These are phyloP conservation scores for Termitomyces sp. DNA, from an alignment of 768 basidiomycete species.

Conservation along the genomic window DNA sequence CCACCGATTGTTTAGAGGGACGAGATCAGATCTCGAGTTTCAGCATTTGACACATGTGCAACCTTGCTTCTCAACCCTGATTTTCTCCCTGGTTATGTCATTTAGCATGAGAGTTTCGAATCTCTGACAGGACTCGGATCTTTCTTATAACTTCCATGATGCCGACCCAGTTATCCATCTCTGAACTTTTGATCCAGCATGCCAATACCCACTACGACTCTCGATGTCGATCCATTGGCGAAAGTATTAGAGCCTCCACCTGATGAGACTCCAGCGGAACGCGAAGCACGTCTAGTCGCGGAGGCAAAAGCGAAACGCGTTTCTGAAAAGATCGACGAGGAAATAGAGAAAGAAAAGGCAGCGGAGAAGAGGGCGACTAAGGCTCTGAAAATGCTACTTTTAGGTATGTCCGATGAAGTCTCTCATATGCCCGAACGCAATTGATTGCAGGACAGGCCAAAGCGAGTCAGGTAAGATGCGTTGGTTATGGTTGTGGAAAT, in stretches of 20 bases:
- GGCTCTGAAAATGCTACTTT: constrained; percentile 52
- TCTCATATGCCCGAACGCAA: not conserved
- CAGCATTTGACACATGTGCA: constrained; percentile 3
- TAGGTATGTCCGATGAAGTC: constrained; percentile 35
- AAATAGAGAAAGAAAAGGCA: constrained; percentile 43
- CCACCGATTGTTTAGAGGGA: not conserved
- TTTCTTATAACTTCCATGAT: constrained; percentile 5
- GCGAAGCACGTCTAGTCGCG: constrained; percentile 34
- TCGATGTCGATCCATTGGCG: constrained; percentile 44
- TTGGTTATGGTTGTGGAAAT: not conserved
- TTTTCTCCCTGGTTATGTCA: constrained; percentile 8
- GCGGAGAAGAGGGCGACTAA: constrained; percentile 41
- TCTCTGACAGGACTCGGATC: not conserved
- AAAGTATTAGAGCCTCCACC: constrained; percentile 44
- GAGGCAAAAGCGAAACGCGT: constrained; percentile 49
- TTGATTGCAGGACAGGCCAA: constrained; percentile 42
- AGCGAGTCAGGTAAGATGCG: constrained; percentile 66
- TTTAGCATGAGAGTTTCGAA: constrained; percentile 7
- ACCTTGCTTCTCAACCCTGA: constrained; percentile 4
- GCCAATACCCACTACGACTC: constrained; percentile 1
- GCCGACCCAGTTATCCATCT: not conserved
- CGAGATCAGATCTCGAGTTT: constrained; percentile 2
- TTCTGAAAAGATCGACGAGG: constrained; percentile 62
- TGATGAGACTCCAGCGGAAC: constrained; percentile 41
- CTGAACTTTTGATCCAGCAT: not conserved